A percentile compares a stretch with the other conserved stretches of the same genome.
phyloP scores from a whole-genome alignment of 306 rosid genomes.

The Vachellia collinsii region DNA sequence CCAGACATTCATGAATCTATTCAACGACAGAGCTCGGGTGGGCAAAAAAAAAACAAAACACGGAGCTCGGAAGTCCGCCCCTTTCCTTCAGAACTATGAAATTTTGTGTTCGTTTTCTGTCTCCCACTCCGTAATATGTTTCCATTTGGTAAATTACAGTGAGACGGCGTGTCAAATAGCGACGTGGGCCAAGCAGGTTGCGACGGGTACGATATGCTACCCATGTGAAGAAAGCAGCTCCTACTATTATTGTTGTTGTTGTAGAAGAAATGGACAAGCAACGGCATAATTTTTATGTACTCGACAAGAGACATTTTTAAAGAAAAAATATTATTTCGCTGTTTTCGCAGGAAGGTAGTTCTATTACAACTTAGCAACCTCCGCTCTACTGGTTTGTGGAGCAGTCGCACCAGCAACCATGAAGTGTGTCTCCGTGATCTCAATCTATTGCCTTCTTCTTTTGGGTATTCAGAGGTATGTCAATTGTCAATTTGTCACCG shows the following conservation, averaged over 20 bases:
- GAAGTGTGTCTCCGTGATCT: slow-evolving; percentile 38
- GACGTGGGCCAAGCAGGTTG: background rate
- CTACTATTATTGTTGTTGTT: background rate
- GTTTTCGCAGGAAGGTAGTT: background rate
- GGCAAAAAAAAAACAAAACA: too few species aligned
- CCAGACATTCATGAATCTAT: too few species aligned
- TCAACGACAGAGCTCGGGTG: too few species aligned
- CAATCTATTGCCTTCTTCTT: slow-evolving; percentile 38
- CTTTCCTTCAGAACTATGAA: background rate
- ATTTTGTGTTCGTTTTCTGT: background rate
- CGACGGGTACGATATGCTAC: background rate
- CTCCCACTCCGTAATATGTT: background rate
- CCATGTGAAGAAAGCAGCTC: background rate
- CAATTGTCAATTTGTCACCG: background rate
- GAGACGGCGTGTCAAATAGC: background rate
- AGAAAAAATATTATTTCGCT: background rate
- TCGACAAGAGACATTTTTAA: background rate
- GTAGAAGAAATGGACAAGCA: background rate
- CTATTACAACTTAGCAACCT: background rate
- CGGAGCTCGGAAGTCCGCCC: background rate
- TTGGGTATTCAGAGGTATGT: slow-evolving; percentile 36
- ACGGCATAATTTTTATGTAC: background rate
- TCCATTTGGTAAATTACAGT: background rate
- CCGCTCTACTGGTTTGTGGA: background rate
- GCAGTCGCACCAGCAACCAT: slow-evolving; percentile 33